These are phyloP conservation scores for Ceratocystis cubensis DNA, from an alignment of 2,329 filamentous ascomycete species.

Conservation along the genomic window DNA sequence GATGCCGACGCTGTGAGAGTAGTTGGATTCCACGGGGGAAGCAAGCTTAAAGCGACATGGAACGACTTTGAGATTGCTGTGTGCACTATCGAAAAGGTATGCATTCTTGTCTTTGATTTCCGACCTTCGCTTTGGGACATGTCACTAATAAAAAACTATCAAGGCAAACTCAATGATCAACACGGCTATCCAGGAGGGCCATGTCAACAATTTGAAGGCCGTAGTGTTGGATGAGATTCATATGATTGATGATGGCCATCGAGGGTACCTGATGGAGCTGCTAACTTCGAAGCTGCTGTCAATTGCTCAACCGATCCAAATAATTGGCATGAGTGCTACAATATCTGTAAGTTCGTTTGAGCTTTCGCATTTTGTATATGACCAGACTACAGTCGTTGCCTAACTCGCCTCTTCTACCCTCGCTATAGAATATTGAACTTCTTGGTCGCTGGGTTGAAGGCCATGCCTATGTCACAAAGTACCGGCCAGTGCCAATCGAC, in stretches of 20 bases:
- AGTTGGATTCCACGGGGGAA: slow-evolving; percentile 63
- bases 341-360: slow-evolving; percentile 45
- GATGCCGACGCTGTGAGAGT: slow-evolving; percentile 50
- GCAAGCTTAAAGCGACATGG: slow-evolving; percentile 54
- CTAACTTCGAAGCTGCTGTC: slow-evolving; percentile 62
- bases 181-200: slow-evolving; percentile 57
- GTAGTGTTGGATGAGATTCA: slow-evolving; percentile 70
- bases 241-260: slow-evolving; percentile 65
- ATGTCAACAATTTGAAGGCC: slow-evolving; percentile 48
- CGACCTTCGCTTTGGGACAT: neutral
- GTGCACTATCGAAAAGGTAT: slow-evolving; percentile 63
- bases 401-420: neutral
- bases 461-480: slow-evolving; percentile 59
- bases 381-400: too few relatives aligned
- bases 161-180: slow-evolving; percentile 66
- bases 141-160: slow-evolving; percentile 16
- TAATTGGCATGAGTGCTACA: slow-evolving; percentile 70
- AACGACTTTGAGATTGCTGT: slow-evolving; percentile 64
- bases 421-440: slow-evolving; percentile 50
- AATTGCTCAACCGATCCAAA: slow-evolving; percentile 53
- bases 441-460: slow-evolving; percentile 58
- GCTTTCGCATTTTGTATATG: too few relatives aligned
- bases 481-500: slow-evolving; percentile 61
- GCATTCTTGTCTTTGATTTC: neutral
- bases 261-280: slow-evolving; percentile 63